Percentiles rank a stretch among this genome's conserved stretches.
Evolutionary conservation across 2,329 filamentous ascomycete genomes (phyloP).

Genomic region (Aschersonia sp.): DNA sequence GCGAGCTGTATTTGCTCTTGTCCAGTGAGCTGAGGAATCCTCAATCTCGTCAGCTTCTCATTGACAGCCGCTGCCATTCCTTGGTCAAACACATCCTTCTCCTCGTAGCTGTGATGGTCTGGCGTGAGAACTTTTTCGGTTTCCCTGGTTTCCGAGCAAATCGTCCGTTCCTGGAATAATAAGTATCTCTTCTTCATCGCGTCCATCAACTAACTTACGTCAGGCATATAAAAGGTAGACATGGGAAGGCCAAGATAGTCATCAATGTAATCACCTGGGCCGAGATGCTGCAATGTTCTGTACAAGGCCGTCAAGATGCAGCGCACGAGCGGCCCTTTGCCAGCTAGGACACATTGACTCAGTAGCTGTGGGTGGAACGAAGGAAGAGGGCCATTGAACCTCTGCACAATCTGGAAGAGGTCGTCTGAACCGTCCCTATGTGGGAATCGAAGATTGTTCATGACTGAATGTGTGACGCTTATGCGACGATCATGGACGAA

Average conservation of each 20-base stretch:
- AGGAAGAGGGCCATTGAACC: conserved; percentile 75
- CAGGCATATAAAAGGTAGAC: conserved; percentile 1
- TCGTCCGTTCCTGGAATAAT: not conserved
- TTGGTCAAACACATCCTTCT: conserved; percentile 55
- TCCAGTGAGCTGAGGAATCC: conserved; percentile 66
- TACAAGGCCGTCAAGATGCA: conserved; percentile 58
- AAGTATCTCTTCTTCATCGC: not conserved
- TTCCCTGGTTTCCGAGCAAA: conserved; percentile 4
- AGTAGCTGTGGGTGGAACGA: conserved; percentile 88
- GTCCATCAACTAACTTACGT: conserved; percentile 1
- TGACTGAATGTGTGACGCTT: conserved; percentile 43
- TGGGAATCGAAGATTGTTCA: conserved; percentile 33
- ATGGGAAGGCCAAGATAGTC: conserved; percentile 52
- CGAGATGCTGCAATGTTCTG: conserved; percentile 66
- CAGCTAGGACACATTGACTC: conserved; percentile 70
- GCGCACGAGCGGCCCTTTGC: conserved; percentile 59
- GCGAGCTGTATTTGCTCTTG: conserved; percentile 77
- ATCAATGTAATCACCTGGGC: conserved; percentile 67
- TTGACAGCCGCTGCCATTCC: conserved; percentile 54
- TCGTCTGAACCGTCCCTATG: conserved; percentile 42
- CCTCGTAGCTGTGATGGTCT: conserved; percentile 27
- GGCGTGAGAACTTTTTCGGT: conserved; percentile 23
- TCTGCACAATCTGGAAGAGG: conserved; percentile 67
- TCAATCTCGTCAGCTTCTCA: conserved; percentile 59
- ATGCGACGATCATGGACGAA: conserved; percentile 73